Conservation (phyloP, 73 alveolate species). For the Paramecium bursaria region DNA sequence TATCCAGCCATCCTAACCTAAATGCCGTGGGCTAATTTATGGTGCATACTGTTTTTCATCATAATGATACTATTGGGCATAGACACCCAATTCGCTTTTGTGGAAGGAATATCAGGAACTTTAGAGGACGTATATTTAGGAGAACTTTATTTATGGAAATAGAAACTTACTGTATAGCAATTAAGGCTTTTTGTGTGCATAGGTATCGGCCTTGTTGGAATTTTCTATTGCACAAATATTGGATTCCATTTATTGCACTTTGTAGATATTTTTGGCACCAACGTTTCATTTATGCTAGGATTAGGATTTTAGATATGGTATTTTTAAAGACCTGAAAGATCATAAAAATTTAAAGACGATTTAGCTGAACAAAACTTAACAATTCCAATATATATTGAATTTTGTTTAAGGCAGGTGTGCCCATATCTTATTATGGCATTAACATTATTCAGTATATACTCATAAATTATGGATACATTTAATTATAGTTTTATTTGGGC, state of each 20-base stretch:
- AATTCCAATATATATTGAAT: constrained; percentile 13
- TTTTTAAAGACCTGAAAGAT: constrained; percentile 13
- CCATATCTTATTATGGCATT: neutral
- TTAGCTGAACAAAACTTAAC: neutral
- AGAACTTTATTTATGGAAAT: neutral
- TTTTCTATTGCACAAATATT: constrained; percentile 58
- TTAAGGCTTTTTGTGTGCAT: constrained; percentile 53
- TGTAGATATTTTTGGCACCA: constrained; percentile 65
- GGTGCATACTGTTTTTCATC: constrained; percentile 71
- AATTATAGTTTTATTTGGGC: neutral
- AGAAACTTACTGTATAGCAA: constrained; percentile 37
- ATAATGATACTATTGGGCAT: constrained; percentile 64
- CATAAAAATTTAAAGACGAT: neutral
- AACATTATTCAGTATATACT: neutral
- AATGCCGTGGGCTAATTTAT: constrained; percentile 70
- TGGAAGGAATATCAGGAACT: constrained; percentile 65
- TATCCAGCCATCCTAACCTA: constrained; percentile 73
- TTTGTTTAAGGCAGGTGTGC: neutral
- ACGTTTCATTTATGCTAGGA: constrained; percentile 16
- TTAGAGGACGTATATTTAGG: constrained; percentile 65
- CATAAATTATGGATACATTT: neutral
- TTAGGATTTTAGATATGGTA: neutral
- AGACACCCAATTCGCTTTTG: constrained; percentile 66
- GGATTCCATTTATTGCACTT: constrained; percentile 57
- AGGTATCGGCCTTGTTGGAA: constrained; percentile 15